phyloP scores from a whole-genome alignment of 768 basidiomycete genomes.

The Kockovaella imperatae region DNA sequence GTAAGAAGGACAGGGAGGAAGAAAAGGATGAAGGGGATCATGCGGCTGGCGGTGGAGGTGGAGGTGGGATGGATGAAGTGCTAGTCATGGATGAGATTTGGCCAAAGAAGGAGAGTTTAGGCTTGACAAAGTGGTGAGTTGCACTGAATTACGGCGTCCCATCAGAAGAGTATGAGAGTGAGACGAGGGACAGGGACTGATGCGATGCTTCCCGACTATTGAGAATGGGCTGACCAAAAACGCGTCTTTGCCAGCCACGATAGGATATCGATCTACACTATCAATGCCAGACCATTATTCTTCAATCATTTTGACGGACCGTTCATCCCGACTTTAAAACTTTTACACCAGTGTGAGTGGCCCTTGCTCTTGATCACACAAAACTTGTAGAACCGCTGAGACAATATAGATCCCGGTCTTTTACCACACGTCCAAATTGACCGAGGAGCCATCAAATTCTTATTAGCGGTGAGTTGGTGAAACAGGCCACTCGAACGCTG shows the following conservation, averaged over 20 bases:
- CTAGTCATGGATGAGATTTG: constrained; percentile 64
- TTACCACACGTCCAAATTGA: constrained; percentile 84
- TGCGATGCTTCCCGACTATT: too few relatives aligned
- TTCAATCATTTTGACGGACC: constrained; percentile 97
- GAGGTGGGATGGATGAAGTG: constrained; percentile 15
- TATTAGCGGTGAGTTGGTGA: constrained; percentile 58
- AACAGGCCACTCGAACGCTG: neutral
- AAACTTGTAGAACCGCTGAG: neutral
- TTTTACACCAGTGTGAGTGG: constrained; percentile 81
- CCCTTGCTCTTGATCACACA: neutral
- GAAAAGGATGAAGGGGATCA: constrained; percentile 19
- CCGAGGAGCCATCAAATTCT: constrained; percentile 94
- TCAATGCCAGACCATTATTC: constrained; percentile 78
- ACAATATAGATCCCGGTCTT: constrained; percentile 68
- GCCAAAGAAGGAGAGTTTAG: constrained; percentile 96
- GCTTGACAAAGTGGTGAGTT: constrained; percentile 83
- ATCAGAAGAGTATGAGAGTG: constrained; percentile 90
- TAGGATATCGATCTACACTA: constrained; percentile 84
- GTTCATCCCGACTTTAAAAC: constrained; percentile 74
- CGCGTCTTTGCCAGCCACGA: constrained; percentile 62
- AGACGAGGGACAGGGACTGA: too few relatives aligned
- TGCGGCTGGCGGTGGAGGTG: constrained; percentile 21
- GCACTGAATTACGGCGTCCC: constrained; percentile 46
- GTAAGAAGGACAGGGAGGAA: constrained; percentile 10
- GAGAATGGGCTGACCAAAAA: too few relatives aligned